phyloP scores from a whole-genome alignment of 225 moss, liverwort and hornwort species.

The Polytrichum commune region DNA sequence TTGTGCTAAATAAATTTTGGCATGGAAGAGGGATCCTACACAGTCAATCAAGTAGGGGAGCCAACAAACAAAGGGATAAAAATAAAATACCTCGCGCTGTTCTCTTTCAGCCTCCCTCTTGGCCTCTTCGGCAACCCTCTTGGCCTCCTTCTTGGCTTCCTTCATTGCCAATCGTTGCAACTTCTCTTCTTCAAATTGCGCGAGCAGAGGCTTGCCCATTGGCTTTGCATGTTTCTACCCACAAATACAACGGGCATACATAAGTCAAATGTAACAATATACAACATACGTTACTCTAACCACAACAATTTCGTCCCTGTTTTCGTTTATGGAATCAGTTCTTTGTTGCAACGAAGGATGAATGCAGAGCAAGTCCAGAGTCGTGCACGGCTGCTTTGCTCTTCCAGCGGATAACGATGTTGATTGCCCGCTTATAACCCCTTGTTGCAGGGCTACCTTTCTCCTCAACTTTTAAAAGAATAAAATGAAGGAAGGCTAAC shows the following conservation, averaged over 20 bases:
- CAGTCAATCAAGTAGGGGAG: no score
- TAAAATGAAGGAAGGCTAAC: neutral
- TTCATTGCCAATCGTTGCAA: constrained; percentile 26
- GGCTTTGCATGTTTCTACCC: constrained; percentile 19
- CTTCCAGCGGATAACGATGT: constrained; percentile 31
- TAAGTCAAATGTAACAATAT: no score
- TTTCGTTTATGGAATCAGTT: no score
- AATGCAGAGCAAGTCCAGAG: no score
- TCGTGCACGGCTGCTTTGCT: neutral
- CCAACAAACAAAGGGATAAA: no score
- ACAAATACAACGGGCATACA: neutral
- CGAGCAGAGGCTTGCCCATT: constrained; percentile 33
- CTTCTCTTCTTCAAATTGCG: constrained; percentile 31
- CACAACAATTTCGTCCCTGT: no score
- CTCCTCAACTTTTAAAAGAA: constrained; percentile 22
- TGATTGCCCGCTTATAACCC: constrained; percentile 25
- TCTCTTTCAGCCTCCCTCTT: constrained; percentile 23
- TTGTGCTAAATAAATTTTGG: no score
- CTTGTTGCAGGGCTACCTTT: constrained; percentile 30
- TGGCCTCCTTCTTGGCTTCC: constrained; percentile 27
- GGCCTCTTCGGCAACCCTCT: constrained; percentile 22
- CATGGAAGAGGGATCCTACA: no score
- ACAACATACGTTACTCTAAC: no score
- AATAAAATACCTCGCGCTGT: constrained; percentile 27
- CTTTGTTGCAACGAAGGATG: no score